Percentiles rank a stretch among this genome's conserved stretches.
These are phyloP conservation scores for Naganishia vaughanmartiniae DNA, from an alignment of 768 basidiomycete genomes.

Conservation along the genomic window DNA sequence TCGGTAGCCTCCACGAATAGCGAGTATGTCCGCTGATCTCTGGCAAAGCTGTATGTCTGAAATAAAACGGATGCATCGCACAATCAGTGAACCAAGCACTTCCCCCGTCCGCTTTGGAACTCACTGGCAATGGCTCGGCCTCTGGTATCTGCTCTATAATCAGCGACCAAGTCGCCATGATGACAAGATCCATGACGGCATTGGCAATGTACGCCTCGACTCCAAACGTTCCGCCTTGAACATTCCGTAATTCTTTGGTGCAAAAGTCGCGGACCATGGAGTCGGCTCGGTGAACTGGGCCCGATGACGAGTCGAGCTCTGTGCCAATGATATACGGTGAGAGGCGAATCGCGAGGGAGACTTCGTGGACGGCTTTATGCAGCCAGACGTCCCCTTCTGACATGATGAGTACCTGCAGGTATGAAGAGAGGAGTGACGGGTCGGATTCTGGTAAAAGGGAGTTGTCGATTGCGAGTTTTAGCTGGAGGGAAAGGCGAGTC, in stretches of 20 bases:
- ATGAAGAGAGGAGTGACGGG: conserved; percentile 81
- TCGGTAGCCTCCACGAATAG: conserved; percentile 55
- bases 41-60: conserved; percentile 86
- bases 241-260: conserved; percentile 68
- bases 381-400: conserved; percentile 92
- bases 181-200: conserved; percentile 76
- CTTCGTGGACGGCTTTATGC: conserved; percentile 64
- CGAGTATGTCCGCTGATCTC: conserved; percentile 69
- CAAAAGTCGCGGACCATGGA: conserved; percentile 79
- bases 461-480: conserved; percentile 88
- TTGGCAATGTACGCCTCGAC: conserved; percentile 63
- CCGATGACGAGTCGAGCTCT: conserved; percentile 43
- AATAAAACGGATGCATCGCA: not conserved
- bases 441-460: conserved; percentile 58
- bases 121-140: conserved; percentile 69
- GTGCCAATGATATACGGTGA: conserved; percentile 54
- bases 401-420: conserved; percentile 93
- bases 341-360: conserved; percentile 58
- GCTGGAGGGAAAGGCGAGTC: conserved; percentile 61
- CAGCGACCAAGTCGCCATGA: conserved; percentile 77
- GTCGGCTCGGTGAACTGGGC: conserved; percentile 73
- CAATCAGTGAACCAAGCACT: conserved; percentile 5
- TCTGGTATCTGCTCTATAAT: conserved; percentile 58
- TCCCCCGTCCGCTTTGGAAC: conserved; percentile 34
- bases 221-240: conserved; percentile 73